Evolutionary conservation across 768 basidiomycete species (phyloP).

Genomic region (Panus rudis): DNA sequence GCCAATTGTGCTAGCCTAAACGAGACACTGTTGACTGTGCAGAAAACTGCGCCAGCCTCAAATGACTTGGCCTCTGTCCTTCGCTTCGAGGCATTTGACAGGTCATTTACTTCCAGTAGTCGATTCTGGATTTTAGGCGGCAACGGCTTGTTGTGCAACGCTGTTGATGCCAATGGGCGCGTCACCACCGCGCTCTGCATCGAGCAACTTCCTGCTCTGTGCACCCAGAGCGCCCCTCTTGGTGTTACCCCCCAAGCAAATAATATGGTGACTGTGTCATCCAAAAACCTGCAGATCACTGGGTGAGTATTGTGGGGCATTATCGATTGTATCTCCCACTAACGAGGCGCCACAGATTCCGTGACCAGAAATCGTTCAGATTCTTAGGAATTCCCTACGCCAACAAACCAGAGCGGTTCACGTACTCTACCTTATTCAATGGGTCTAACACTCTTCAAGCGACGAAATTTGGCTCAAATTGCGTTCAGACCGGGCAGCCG

Average conservation of each 20-base stretch:
- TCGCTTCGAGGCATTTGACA: slow-evolving; percentile 17
- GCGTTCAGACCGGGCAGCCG: slow-evolving; percentile 20
- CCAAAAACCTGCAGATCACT: slow-evolving; percentile 17
- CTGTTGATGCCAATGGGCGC: slow-evolving; percentile 15
- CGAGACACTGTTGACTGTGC: slow-evolving; percentile 17
- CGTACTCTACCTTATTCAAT: slow-evolving; percentile 32
- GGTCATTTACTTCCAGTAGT: slow-evolving; percentile 7
- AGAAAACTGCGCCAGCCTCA: slow-evolving; percentile 14
- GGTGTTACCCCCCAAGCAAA: slow-evolving; percentile 9
- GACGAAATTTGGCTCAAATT: slow-evolving; percentile 18
- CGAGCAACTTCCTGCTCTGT: slow-evolving; percentile 15
- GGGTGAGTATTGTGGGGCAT: slow-evolving; percentile 11
- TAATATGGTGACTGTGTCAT: slow-evolving; percentile 13
- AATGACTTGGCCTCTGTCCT: slow-evolving; percentile 17
- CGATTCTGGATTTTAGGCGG: slow-evolving; percentile 18
- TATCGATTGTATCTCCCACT: neutral
- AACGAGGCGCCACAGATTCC: slow-evolving; percentile 23
- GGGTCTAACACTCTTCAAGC: slow-evolving; percentile 24
- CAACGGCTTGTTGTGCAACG: slow-evolving; percentile 11
- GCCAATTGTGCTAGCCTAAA: slow-evolving; percentile 14
- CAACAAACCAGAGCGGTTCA: slow-evolving; percentile 34
- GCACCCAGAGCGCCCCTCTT: slow-evolving; percentile 17
- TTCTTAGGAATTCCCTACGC: slow-evolving; percentile 49
- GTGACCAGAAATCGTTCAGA: slow-evolving; percentile 42
- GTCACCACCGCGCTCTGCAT: slow-evolving; percentile 15